phyloP scores from a whole-genome alignment of 192 early-diverging fungal genomes.

The Phycomyces blakesleeanus region DNA sequence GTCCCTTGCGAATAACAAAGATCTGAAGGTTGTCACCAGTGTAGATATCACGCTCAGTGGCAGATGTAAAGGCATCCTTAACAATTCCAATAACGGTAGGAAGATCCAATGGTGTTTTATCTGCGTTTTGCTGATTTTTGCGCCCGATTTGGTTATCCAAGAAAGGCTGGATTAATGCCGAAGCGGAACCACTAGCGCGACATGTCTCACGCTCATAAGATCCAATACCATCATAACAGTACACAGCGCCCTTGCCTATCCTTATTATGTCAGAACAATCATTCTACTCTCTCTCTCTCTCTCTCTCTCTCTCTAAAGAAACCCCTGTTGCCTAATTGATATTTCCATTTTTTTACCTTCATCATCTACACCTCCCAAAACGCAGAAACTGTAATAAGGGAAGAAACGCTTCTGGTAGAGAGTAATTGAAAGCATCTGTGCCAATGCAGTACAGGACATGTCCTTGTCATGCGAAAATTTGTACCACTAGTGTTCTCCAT shows the following conservation, averaged over 20 bases:
- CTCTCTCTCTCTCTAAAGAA: not conserved
- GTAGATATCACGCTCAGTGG: slow-evolving; percentile 97
- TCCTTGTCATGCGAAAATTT: slow-evolving; percentile 83
- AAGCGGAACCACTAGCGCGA: slow-evolving; percentile 78
- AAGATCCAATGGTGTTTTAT: slow-evolving; percentile 37
- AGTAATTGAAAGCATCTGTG: slow-evolving; percentile 91
- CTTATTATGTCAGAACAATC: slow-evolving; percentile 9
- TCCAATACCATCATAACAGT: slow-evolving; percentile 90
- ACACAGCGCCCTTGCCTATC: slow-evolving; percentile 83
- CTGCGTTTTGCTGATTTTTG: slow-evolving; percentile 61
- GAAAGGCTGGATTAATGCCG: slow-evolving; percentile 94
- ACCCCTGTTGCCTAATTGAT: not conserved
- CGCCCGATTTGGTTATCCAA: slow-evolving; percentile 90
- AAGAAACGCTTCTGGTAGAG: slow-evolving; percentile 94
- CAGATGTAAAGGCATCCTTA: slow-evolving; percentile 94
- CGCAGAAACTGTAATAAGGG: slow-evolving; percentile 91
- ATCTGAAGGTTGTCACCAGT: slow-evolving; percentile 96
- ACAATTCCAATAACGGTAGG: slow-evolving; percentile 73
- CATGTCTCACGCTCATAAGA: slow-evolving; percentile 77
- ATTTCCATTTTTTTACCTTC: slow-evolving; percentile 52
- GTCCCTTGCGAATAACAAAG: slow-evolving; percentile 73
- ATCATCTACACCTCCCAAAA: slow-evolving; percentile 86
- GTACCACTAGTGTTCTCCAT: slow-evolving; percentile 76
- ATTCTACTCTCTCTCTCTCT: too few species aligned
- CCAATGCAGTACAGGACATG: slow-evolving; percentile 83